Percentiles rank a stretch among this genome's conserved stretches.
Conservation (phyloP, 768 basidiomycete species). For the Amanita jacksonii region DNA sequence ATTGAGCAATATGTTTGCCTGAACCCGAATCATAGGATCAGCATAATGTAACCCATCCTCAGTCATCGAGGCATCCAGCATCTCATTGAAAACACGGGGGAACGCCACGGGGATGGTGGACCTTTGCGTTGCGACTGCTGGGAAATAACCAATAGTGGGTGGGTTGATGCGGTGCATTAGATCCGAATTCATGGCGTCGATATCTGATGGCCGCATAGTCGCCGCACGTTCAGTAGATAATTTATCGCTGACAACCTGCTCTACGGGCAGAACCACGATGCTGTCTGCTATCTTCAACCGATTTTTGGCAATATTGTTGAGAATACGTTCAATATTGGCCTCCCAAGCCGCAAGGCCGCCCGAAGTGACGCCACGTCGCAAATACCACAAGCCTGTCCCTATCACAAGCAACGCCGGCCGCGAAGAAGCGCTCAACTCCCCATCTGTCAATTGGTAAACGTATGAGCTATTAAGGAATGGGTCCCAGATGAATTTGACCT, state of each 20-base stretch:
- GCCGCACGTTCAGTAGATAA: slow-evolving; percentile 52
- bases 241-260: slow-evolving; percentile 57
- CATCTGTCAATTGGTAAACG: slow-evolving; percentile 33
- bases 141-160: slow-evolving; percentile 17
- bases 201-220: slow-evolving; percentile 68
- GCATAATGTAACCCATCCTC: slow-evolving; percentile 82
- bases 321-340: slow-evolving; percentile 55
- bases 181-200: slow-evolving; percentile 89
- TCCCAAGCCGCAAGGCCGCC: slow-evolving; percentile 79
- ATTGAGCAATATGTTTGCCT: slow-evolving; percentile 74
- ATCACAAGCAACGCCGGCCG: slow-evolving; percentile 64
- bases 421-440: slow-evolving; percentile 6
- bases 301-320: slow-evolving; percentile 33
- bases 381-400: slow-evolving; percentile 85
- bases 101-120: slow-evolving; percentile 37
- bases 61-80: slow-evolving; percentile 67
- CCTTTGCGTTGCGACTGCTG: slow-evolving; percentile 15
- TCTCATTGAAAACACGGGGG: slow-evolving; percentile 72
- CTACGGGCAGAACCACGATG: slow-evolving; percentile 71
- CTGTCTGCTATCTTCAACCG: slow-evolving; percentile 50
- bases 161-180: slow-evolving; percentile 57
- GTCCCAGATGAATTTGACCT: slow-evolving; percentile 71
- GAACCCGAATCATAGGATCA: slow-evolving; percentile 46
- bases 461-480: slow-evolving; percentile 73
- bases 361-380: slow-evolving; percentile 61